A percentile compares a stretch with the other conserved stretches of the same genome.
These are phyloP conservation scores for Coemansia sp. DNA, from an alignment of 192 early-diverging fungal species.

Conservation along the genomic window DNA sequence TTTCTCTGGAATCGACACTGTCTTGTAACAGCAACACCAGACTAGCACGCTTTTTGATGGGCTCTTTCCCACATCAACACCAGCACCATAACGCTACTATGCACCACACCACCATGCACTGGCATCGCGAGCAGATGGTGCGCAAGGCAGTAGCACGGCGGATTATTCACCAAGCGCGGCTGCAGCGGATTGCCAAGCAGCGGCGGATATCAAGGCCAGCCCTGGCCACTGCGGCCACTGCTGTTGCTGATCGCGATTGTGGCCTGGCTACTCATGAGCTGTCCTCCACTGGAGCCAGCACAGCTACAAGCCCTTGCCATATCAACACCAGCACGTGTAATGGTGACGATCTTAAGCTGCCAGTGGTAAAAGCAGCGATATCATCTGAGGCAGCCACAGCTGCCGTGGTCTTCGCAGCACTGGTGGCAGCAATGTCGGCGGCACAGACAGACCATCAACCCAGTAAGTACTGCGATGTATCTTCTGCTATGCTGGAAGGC, in stretches of 20 bases:
- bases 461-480: not conserved
- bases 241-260: too few relatives aligned
- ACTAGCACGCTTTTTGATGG: too few relatives aligned
- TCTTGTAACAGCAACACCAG: too few relatives aligned
- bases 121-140: slow-evolving; percentile 4
- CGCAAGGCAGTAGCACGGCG: slow-evolving; percentile 6
- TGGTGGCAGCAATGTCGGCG: slow-evolving; percentile 2
- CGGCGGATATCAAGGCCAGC: not conserved
- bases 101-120: slow-evolving; percentile 2
- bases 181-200: slow-evolving; percentile 6
- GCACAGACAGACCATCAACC: not conserved
- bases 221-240: too few relatives aligned
- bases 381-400: not conserved
- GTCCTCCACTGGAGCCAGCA: not conserved
- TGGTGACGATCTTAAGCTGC: too few relatives aligned
- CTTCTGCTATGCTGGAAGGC: too few relatives aligned
- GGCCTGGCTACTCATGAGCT: too few relatives aligned
- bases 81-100: too few relatives aligned
- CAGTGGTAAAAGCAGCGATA: not conserved
- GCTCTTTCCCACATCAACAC: not conserved
- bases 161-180: slow-evolving; percentile 6
- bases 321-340: not conserved
- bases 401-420: not conserved
- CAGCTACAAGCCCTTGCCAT: not conserved
- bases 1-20: too few relatives aligned